A percentile compares a stretch with the other conserved stretches of the same genome.
These are phyloP conservation scores for Cynara cardunculus DNA, from an alignment of 129 eudicot genomes.

Conservation along the genomic window DNA sequence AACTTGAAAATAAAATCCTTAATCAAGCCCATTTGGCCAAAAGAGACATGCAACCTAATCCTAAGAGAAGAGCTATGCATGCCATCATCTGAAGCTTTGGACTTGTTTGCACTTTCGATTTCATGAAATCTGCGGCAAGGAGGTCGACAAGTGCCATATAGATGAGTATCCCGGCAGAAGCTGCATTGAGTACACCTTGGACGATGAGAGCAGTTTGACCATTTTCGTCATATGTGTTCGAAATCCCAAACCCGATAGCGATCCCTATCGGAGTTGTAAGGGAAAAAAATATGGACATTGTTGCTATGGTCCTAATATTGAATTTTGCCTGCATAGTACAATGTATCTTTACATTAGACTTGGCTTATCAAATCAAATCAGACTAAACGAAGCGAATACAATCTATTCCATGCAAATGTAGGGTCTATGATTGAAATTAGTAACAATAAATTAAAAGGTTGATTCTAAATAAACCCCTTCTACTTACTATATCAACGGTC, in stretches of 20 bases:
- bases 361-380: not conserved
- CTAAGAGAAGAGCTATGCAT: slow-evolving; percentile 28
- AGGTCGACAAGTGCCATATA: slow-evolving; percentile 70
- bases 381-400: no score
- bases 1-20: not conserved
- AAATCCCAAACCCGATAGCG: slow-evolving; percentile 32
- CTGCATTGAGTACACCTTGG: slow-evolving; percentile 45
- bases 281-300: slow-evolving; percentile 39
- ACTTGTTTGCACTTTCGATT: slow-evolving; percentile 35
- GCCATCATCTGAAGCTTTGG: slow-evolving; percentile 35
- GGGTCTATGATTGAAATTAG: no score
- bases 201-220: slow-evolving; percentile 47
- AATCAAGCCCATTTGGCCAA: slow-evolving; percentile 56
- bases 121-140: slow-evolving; percentile 44
- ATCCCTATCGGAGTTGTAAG: slow-evolving; percentile 54
- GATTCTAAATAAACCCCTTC: not conserved
- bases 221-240: slow-evolving; percentile 41
- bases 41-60: slow-evolving; percentile 52
- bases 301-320: slow-evolving; percentile 10
- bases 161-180: slow-evolving; percentile 46
- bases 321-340: slow-evolving; percentile 37
- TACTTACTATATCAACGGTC: not conserved
- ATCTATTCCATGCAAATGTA: not conserved
- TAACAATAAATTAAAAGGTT: not conserved
- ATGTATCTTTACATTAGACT: not conserved